phyloP scores from a whole-genome alignment of 805 yeast species.

The Kregervanrija pseudodelftensis region DNA sequence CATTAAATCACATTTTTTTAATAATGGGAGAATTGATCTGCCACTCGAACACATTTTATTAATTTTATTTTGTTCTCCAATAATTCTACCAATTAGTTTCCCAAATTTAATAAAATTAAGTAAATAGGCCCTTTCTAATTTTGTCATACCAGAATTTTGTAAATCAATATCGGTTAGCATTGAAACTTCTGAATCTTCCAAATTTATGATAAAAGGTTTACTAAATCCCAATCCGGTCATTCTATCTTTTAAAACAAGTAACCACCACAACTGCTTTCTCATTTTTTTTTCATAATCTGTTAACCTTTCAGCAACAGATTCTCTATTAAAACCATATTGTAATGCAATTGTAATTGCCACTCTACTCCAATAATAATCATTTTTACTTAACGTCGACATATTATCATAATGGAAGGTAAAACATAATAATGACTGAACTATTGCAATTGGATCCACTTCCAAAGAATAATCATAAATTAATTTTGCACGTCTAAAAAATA shows the following conservation, averaged over 20 bases:
- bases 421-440: constrained; percentile 48
- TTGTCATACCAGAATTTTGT: constrained; percentile 43
- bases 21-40: constrained; percentile 31
- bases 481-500: constrained; percentile 40
- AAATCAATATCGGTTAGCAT: constrained; percentile 65
- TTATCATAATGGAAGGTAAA: constrained; percentile 20
- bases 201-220: constrained; percentile 58
- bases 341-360: constrained; percentile 67
- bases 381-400: constrained; percentile 36
- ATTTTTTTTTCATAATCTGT: constrained; percentile 17
- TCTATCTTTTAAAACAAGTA: constrained; percentile 63
- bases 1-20: constrained; percentile 62
- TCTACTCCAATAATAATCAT: constrained; percentile 69
- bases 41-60: constrained; percentile 50
- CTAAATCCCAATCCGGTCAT: constrained; percentile 67
- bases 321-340: constrained; percentile 68
- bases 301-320: constrained; percentile 7
- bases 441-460: constrained; percentile 57
- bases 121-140: constrained; percentile 47
- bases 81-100: constrained; percentile 63
- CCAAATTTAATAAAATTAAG: constrained; percentile 59
- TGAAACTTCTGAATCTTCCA: constrained; percentile 72
- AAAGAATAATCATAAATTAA: constrained; percentile 62
- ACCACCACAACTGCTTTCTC: constrained; percentile 52
- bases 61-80: constrained; percentile 64